Conservation (phyloP, 2,329 filamentous ascomycete species). For the Fusarium xyrophilum region DNA sequence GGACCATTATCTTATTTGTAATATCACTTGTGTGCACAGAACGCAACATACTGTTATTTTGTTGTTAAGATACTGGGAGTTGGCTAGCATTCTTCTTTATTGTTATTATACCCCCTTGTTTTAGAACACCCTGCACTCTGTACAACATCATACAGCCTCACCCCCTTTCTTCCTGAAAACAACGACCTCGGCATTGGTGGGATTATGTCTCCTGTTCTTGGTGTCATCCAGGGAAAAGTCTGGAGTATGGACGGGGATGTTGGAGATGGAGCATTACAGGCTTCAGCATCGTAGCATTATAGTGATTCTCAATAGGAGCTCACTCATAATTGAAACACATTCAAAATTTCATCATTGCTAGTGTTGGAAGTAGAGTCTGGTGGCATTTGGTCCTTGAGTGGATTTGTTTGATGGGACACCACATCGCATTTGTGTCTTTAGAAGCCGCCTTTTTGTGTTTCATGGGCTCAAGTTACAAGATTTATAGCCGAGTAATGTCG, state of each 20-base stretch:
- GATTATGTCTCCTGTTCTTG: not conserved
- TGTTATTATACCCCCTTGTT: conserved; percentile 39
- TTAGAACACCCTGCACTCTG: conserved; percentile 15
- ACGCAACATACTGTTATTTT: conserved; percentile 19
- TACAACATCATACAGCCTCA: not conserved
- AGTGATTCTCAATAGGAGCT: conserved; percentile 2
- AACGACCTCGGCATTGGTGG: not conserved
- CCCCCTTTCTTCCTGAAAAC: not conserved
- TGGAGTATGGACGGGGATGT: conserved; percentile 6
- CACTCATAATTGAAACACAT: conserved; percentile 8
- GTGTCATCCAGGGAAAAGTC: not conserved
- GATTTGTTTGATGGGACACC: not conserved
- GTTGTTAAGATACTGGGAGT: conserved; percentile 19
- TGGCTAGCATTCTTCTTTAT: conserved; percentile 31
- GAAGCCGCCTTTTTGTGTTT: not conserved
- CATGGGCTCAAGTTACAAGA: not conserved
- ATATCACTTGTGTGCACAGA: conserved; percentile 24
- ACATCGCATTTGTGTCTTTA: not conserved
- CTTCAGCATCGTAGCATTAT: conserved; percentile 1
- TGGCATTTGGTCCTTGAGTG: not conserved
- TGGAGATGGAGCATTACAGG: not conserved
- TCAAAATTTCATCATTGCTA: not conserved
- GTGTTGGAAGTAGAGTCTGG: not conserved
- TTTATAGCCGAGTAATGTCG: not conserved
- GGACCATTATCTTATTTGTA: conserved; percentile 29